phyloP scores from a whole-genome alignment of 75 land plant genomes.

The Ceratopteris richardii region DNA sequence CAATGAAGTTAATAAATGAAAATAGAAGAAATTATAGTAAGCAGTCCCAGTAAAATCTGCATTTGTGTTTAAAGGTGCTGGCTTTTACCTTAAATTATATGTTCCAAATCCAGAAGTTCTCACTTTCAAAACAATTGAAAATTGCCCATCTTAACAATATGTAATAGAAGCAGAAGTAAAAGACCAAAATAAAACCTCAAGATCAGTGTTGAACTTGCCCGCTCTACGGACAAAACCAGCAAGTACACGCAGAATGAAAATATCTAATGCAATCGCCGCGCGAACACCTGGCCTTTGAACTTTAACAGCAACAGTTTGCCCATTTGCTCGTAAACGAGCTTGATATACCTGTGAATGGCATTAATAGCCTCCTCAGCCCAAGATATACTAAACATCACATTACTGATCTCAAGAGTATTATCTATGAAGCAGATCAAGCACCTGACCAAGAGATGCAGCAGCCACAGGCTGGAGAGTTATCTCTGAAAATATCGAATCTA shows the following conservation, averaged over 20 bases:
- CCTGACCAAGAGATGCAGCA: slow-evolving; percentile 33
- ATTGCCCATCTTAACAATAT: no score
- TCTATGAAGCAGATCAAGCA: neutral
- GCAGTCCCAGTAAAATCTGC: no score
- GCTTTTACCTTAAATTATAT: no score
- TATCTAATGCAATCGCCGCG: slow-evolving; percentile 19
- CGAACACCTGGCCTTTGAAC: slow-evolving; percentile 27
- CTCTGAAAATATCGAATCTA: slow-evolving; percentile 21
- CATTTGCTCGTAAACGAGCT: slow-evolving; percentile 12
- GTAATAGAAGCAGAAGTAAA: no score
- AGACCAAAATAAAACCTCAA: slow-evolving; percentile 42
- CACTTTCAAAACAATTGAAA: no score
- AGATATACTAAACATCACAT: no score
- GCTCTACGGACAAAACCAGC: slow-evolving; percentile 44
- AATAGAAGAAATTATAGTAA: no score
- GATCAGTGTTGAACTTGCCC: slow-evolving; percentile 84
- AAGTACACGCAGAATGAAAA: slow-evolving; percentile 39
- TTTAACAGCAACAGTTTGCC: slow-evolving; percentile 29
- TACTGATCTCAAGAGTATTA: no score
- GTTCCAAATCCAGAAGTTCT: no score
- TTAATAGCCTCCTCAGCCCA: slow-evolving; percentile 43
- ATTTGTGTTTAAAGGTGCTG: no score
- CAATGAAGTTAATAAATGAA: no score
- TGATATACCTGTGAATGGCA: slow-evolving; percentile 46
- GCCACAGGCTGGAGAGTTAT: slow-evolving; percentile 25